Conservation (phyloP, 805 yeast genomes). For the Suhomyces canberraensis region DNA sequence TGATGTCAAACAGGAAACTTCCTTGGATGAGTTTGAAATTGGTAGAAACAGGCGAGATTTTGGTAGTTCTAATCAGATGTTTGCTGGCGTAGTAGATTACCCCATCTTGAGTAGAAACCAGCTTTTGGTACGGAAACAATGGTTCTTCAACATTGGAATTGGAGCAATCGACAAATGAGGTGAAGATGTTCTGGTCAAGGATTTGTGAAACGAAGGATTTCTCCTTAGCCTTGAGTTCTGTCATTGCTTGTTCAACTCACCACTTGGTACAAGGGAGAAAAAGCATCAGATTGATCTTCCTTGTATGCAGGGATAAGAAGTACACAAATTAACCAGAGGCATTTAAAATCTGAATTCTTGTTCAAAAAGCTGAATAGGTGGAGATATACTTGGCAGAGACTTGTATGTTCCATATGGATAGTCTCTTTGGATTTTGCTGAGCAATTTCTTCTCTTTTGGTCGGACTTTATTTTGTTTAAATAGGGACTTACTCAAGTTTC, state of each 20-base stretch:
- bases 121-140: conserved; percentile 1
- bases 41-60: conserved; percentile 16
- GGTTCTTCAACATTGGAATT: not conserved
- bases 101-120: conserved; percentile 8
- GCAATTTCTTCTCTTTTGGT: not conserved
- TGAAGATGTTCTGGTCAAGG: conserved; percentile 6
- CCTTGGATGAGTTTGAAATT: conserved; percentile 22
- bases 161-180: conserved; percentile 1
- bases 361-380: not conserved
- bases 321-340: too few species aligned
- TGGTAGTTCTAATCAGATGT: conserved; percentile 29
- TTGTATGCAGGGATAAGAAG: too few species aligned
- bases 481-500: too few species aligned
- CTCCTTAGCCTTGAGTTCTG: too few species aligned
- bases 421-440: conserved; percentile 1
- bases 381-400: not conserved
- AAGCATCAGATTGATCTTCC: too few species aligned
- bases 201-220: conserved; percentile 6
- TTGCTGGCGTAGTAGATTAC: conserved; percentile 33
- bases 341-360: not conserved
- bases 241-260: too few species aligned
- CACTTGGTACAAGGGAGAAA: too few species aligned
- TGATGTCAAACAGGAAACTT: conserved; percentile 21
- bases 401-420: conserved; percentile 1
- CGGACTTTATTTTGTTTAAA: not conserved